Evolutionary conservation across 352 stramenopile genomes (phyloP).

Genomic region (Globisporangium parvum): DNA sequence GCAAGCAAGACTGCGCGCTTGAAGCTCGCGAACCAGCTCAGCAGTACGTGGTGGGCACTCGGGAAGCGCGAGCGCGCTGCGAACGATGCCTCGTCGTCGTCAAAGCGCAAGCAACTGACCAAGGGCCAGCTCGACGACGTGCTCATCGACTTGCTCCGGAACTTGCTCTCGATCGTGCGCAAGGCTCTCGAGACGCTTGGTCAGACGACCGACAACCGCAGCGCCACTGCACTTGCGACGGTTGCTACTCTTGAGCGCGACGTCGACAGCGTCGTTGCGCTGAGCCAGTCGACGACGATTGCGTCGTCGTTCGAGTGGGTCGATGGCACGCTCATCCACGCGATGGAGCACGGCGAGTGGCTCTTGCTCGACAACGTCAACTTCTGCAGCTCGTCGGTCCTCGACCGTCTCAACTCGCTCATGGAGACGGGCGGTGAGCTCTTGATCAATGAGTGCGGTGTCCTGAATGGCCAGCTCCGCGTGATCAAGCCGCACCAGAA

Average conservation of each 20-base stretch:
- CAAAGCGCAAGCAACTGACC: constrained; percentile 37
- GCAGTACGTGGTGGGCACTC: constrained; percentile 47
- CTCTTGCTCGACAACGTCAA: constrained; percentile 99
- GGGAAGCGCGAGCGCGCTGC: constrained; percentile 34
- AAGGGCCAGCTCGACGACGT: constrained; percentile 66
- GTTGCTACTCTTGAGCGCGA: constrained; percentile 17
- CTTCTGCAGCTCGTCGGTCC: constrained; percentile 97
- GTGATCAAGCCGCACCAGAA: constrained; percentile 96
- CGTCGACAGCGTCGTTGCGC: constrained; percentile 33
- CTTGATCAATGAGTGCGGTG: constrained; percentile 97
- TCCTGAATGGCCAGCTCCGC: constrained; percentile 86
- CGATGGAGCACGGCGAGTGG: constrained; percentile 98
- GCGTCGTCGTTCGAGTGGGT: constrained; percentile 96
- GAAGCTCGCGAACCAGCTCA: constrained; percentile 33
- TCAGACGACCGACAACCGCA: neutral
- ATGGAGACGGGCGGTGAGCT: constrained; percentile 97
- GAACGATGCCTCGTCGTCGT: constrained; percentile 16
- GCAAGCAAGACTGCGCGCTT: constrained; percentile 23
- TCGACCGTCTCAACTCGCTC: constrained; percentile 99
- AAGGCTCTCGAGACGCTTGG: constrained; percentile 16
- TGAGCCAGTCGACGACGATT: constrained; percentile 63
- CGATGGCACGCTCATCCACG: constrained; percentile 96
- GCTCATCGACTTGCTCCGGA: constrained; percentile 47
- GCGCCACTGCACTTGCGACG: constrained; percentile 2
- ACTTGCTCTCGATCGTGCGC: constrained; percentile 33